Evolutionary conservation across 345 rosid species (phyloP).

Genomic region (Rhodamnia argentea): DNA sequence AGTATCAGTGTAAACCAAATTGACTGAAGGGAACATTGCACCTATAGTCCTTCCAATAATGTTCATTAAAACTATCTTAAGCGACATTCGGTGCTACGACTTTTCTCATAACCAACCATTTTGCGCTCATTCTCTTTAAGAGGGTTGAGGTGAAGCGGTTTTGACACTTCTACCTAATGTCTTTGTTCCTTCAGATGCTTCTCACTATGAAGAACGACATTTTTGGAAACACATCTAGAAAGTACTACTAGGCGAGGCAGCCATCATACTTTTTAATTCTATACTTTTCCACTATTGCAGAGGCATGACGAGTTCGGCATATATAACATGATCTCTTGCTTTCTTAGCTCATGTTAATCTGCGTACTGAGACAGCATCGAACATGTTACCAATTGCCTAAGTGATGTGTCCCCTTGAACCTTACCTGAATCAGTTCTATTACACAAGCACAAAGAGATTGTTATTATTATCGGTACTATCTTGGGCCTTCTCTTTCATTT

Average conservation of each 20-base stretch:
- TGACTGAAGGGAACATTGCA: too few relatives aligned
- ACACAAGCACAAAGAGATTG: neutral
- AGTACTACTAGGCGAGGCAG: neutral
- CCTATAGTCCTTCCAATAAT: too few relatives aligned
- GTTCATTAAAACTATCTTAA: neutral
- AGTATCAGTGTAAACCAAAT: too few relatives aligned
- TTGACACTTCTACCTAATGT: neutral
- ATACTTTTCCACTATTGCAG: neutral
- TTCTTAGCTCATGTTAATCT: neutral
- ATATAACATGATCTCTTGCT: neutral
- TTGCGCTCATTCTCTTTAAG: too few relatives aligned
- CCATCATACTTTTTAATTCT: neutral
- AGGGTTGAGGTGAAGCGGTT: too few relatives aligned
- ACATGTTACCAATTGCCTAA: neutral
- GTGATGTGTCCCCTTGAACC: neutral
- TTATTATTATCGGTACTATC: fast-evolving
- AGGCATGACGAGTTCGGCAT: neutral
- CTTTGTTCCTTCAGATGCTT: neutral
- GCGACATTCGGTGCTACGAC: neutral
- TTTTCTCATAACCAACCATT: neutral
- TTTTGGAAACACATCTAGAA: neutral
- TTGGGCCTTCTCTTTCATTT: neutral
- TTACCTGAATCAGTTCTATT: neutral
- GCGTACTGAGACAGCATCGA: neutral
- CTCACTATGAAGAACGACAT: neutral